phyloP scores from a whole-genome alignment of 345 rosid species.

The Ricinus communis region DNA sequence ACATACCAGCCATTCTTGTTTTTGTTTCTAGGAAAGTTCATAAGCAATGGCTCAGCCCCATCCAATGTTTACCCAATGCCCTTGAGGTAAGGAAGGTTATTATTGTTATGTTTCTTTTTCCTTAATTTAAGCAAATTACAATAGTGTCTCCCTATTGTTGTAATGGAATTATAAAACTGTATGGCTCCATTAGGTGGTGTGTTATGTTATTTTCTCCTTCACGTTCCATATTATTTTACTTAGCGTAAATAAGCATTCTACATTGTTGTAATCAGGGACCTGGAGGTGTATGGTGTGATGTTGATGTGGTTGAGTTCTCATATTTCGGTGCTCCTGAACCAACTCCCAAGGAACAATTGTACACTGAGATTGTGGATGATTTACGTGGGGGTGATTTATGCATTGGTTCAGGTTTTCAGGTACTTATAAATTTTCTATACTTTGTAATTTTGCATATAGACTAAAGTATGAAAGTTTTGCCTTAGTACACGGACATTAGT shows the following conservation, averaged over 20 bases:
- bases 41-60: slow-evolving; percentile 82
- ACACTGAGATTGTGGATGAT: slow-evolving; percentile 86
- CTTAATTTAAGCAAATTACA: background rate
- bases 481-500: background rate
- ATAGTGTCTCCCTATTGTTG: background rate
- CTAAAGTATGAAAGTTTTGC: background rate
- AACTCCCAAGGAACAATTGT: slow-evolving; percentile 78
- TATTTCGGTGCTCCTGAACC: slow-evolving; percentile 87
- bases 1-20: slow-evolving; percentile 89
- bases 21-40: slow-evolving; percentile 93
- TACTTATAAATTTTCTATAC: slow-evolving; percentile 19
- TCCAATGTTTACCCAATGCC: slow-evolving; percentile 77
- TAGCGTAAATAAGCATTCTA: slow-evolving; percentile 19
- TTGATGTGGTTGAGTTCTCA: slow-evolving; percentile 95
- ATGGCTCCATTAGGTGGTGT: background rate
- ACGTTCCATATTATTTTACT: slow-evolving; percentile 14
- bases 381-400: slow-evolving; percentile 82
- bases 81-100: slow-evolving; percentile 58
- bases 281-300: slow-evolving; percentile 98
- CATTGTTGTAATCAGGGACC: slow-evolving; percentile 58
- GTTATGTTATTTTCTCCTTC: background rate
- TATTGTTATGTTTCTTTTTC: background rate
- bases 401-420: slow-evolving; percentile 98
- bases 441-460: background rate
- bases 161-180: background rate